Base-by-base conservation (phyloP, 345 rosid species). In the Aethionema arabicum region DNA sequence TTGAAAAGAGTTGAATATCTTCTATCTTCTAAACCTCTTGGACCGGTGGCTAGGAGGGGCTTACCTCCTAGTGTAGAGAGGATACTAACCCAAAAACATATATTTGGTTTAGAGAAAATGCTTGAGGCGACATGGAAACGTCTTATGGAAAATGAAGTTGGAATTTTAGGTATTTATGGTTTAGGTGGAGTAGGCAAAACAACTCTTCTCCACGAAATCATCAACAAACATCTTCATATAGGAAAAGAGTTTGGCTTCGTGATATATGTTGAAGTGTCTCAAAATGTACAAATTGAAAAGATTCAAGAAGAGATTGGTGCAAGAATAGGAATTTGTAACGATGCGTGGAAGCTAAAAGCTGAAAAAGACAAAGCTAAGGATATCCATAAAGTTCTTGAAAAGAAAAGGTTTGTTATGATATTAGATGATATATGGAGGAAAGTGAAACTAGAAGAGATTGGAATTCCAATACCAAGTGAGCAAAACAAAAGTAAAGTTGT, bases 201-300 rank as follows among this genome's bases (percentile, higher is more conserved):
- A 0, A 63, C 68, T 9, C 68, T 63, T 11, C 33, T 63, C 37
- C 13, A 42, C 3, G 59, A 63, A 12, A 52, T 63, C 49, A 52
- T 51, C 30, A 63, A 63, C 11, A 31, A 41, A 30, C 14, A 51
- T 27, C n/a, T 5, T 8, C 11, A 2, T 6, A n/a, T 2, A n/a
- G 4, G 1, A 5, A 7, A 12, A 13, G 7, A 32, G 11, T 63
- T 40, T 63, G 59, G 41, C 52, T 13, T 45, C 32, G 52, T 63
- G 4, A 52, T 63, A 37, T 63, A 11, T 55, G 68, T 40, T 3
- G 21, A 10, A 8, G 59, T 52, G 51, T 52, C 68, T 40, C 40
- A 51, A 38, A 49, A 30, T 29, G 13, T 37, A 7, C 53, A 56
- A 2, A 27, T 42, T 12, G 59, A 7, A 11, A 51, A 15, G 11